A percentile compares a stretch with the other conserved stretches of the same genome.
phyloP scores from a whole-genome alignment of 2,329 filamentous ascomycete species.

The Pseudogymnoascus destructans region DNA sequence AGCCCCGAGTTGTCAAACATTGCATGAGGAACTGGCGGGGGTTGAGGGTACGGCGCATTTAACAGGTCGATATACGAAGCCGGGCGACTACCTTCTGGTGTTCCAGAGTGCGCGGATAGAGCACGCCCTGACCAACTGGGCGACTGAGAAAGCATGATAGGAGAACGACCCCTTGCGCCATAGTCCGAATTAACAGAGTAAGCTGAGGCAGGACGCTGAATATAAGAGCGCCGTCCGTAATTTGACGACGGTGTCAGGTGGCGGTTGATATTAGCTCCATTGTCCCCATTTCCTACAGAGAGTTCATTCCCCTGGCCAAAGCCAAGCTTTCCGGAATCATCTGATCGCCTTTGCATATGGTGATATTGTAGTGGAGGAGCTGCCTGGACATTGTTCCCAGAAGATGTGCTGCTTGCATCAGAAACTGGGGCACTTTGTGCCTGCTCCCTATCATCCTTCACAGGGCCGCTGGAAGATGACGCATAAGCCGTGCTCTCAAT shows the following conservation, averaged over 20 bases:
- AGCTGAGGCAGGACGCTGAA: constrained; percentile 59
- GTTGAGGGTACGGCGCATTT: constrained; percentile 33
- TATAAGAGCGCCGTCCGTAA: constrained; percentile 39
- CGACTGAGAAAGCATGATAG: constrained; percentile 25
- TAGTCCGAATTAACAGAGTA: constrained; percentile 65
- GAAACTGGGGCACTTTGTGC: not conserved
- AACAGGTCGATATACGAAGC: constrained; percentile 37
- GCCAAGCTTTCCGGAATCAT: constrained; percentile 26
- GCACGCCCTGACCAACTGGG: constrained; percentile 22
- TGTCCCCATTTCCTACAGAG: constrained; percentile 29
- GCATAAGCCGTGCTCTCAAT: constrained; percentile 15
- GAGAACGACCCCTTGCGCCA: constrained; percentile 49
- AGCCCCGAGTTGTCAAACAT: constrained; percentile 67
- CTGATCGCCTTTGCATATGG: constrained; percentile 33
- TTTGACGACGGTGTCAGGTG: constrained; percentile 48
- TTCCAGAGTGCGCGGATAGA: constrained; percentile 22
- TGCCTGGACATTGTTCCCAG: constrained; percentile 7
- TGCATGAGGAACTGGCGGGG: constrained; percentile 24
- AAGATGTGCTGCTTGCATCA: constrained; percentile 11
- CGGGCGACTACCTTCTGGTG: constrained; percentile 22
- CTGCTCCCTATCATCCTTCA: constrained; percentile 1
- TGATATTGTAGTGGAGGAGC: constrained; percentile 51
- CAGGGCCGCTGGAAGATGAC: constrained; percentile 11
- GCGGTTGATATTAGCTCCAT: constrained; percentile 40
- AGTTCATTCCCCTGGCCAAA: constrained; percentile 15